Evolutionary conservation across 129 eudicot genomes (phyloP).

Genomic region (Flaveria linearis): DNA sequence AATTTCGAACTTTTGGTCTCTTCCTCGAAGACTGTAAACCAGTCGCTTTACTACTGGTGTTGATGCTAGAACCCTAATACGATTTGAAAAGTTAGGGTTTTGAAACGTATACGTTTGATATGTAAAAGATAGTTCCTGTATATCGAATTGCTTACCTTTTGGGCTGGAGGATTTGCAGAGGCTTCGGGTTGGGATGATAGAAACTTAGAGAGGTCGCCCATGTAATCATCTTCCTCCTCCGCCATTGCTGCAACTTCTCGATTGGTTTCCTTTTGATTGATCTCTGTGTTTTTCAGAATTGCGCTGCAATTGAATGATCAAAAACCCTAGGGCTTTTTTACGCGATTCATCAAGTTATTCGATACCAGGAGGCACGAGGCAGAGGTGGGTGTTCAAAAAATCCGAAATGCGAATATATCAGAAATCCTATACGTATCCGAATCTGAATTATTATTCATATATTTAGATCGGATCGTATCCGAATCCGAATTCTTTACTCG

Average conservation of each 20-base stretch:
- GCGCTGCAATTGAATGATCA: neutral
- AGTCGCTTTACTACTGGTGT: slow-evolving; percentile 12
- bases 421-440: no score
- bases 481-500: no score
- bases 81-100: slow-evolving; percentile 28
- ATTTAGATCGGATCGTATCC: no score
- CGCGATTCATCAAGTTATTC: neutral
- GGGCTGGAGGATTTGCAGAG: slow-evolving; percentile 40
- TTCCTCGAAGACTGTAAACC: slow-evolving; percentile 36
- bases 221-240: slow-evolving; percentile 85
- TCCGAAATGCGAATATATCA: no score
- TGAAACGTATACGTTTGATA: neutral
- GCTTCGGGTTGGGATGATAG: slow-evolving; percentile 52
- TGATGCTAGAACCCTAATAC: slow-evolving; percentile 40
- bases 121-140: neutral
- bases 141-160: slow-evolving; percentile 37
- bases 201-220: slow-evolving; percentile 87
- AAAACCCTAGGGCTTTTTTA: slow-evolving; percentile 12
- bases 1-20: slow-evolving; percentile 47
- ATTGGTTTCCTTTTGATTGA: neutral
- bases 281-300: neutral
- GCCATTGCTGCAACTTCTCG: slow-evolving; percentile 36
- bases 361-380: neutral
- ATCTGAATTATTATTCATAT: no score
- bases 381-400: no score